These are phyloP conservation scores for Penicillium diatomitis DNA, from an alignment of 495 filamentous ascomycete species.

Conservation along the genomic window DNA sequence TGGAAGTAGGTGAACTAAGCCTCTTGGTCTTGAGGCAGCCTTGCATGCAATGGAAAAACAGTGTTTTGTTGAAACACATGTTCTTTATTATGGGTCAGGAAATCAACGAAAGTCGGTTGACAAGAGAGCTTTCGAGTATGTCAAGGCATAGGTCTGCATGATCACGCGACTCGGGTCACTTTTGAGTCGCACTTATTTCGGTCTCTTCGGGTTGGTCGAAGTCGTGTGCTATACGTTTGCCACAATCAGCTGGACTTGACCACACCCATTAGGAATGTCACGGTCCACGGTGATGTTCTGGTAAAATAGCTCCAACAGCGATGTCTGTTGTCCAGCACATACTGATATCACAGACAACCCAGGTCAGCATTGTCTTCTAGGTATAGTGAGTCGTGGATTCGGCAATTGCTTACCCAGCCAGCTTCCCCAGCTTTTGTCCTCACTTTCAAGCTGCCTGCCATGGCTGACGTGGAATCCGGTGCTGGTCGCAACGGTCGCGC, in stretches of 20 bases:
- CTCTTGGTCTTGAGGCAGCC: too few relatives aligned
- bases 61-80: too few relatives aligned
- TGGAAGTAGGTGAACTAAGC: too few relatives aligned
- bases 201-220: not conserved
- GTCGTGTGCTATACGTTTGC: not conserved
- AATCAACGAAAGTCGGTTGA: too few relatives aligned
- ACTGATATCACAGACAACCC: not conserved
- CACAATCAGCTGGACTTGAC: slow-evolving; percentile 3
- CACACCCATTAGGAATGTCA: slow-evolving; percentile 3
- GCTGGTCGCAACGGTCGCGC: slow-evolving; percentile 2
- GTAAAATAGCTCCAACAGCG: slow-evolving; percentile 1
- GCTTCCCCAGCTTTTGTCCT: slow-evolving; percentile 18
- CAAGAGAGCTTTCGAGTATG: too few relatives aligned
- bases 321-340: not conserved
- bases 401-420: slow-evolving; percentile 27
- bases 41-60: too few relatives aligned
- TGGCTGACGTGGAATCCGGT: slow-evolving; percentile 19
- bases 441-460: slow-evolving; percentile 13
- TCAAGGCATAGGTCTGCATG: too few relatives aligned
- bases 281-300: not conserved
- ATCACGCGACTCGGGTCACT: too few relatives aligned
- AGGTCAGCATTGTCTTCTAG: not conserved
- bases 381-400: not conserved
- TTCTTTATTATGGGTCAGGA: too few relatives aligned
- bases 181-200: too few relatives aligned